A percentile compares a stretch with the other conserved stretches of the same genome.
phyloP scores from a whole-genome alignment of 495 filamentous ascomycete species.

The Talaromyces stipitatus region DNA sequence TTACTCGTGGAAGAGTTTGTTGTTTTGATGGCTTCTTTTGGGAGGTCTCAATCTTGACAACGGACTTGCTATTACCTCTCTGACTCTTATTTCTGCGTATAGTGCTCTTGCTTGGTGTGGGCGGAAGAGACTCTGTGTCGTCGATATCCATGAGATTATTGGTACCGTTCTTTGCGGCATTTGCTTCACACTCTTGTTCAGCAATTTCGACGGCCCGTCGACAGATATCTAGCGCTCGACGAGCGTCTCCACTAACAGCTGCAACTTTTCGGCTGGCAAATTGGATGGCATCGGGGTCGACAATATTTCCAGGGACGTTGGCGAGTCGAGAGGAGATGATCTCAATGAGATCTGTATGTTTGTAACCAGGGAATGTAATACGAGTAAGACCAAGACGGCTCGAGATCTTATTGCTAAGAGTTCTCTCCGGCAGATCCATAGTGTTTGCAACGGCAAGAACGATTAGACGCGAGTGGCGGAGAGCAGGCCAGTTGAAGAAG shows the following conservation, averaged over 20 bases:
- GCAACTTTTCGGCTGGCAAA: constrained; percentile 96
- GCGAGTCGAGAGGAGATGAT: constrained; percentile 88
- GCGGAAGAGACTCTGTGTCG: constrained; percentile 28
- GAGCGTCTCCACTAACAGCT: constrained; percentile 88
- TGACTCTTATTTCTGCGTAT: constrained; percentile 19
- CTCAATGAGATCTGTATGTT: constrained; percentile 93
- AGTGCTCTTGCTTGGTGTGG: constrained; percentile 40
- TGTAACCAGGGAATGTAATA: constrained; percentile 96
- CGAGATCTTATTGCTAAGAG: constrained; percentile 95
- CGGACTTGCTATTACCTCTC: background rate
- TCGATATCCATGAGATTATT: constrained; percentile 13
- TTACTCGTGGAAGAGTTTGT: constrained; percentile 51
- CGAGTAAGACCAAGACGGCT: constrained; percentile 81
- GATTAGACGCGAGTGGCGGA: constrained; percentile 84
- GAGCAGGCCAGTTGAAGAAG: constrained; percentile 99
- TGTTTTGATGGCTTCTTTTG: constrained; percentile 11
- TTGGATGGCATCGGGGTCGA: constrained; percentile 89
- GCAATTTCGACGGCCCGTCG: constrained; percentile 92
- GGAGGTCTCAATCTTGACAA: constrained; percentile 1
- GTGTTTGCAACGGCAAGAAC: constrained; percentile 98
- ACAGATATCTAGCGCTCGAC: constrained; percentile 91
- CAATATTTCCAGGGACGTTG: constrained; percentile 80
- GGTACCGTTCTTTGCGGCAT: constrained; percentile 14
- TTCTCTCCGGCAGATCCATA: constrained; percentile 97
- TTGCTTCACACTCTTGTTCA: constrained; percentile 55